Evolutionary conservation across 1,284 basidiomycete species (phyloP), one percentile per base, ranked within the genome.

Genomic region (Thecaphora thlaspeos): DNA sequence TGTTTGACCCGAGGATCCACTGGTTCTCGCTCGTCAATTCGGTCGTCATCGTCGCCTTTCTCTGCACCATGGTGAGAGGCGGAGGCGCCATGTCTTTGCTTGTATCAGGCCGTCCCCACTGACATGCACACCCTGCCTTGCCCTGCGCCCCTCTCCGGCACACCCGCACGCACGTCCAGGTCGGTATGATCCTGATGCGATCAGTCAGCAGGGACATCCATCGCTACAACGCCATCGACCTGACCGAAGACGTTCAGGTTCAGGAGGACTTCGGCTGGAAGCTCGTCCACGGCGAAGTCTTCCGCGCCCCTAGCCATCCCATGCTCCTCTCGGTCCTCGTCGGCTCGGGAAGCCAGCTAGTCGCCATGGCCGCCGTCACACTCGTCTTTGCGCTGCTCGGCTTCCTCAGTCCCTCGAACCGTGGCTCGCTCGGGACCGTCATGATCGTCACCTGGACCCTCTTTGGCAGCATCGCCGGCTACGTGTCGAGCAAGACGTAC

Each of bases 241-340:
- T 94, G 30, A 89, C 87, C 67, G 93, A 97, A 78, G 92, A 96
- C 70, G 89, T 96, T 0, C 92, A 95, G 80, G 89, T 96, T 0
- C 92, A 95, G 80, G 92, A 96, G 41, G 94, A 98, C 73, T 96
- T 89, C 83, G 94, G 94, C 4, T 98, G 94, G 94, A 97, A 97
- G 75, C 84, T 94, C 18, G 86, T 97, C 11, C 92, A 96, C 70
- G 92, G 91, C 26, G 94, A 98, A 79, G 90, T 98, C 15, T 97
- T 96, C 83, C 86, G 94, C 26, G 82, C 88, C 4, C 94, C 94
- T 0, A 79, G 81, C 43, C 84, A 88, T 52, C 70, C 74, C 11
- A 86, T 93, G 84, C 71, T 89, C 12, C 81, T 98, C 7, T 87
- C 90, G 2, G 84, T 94, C 41, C 84, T 91, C 79, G 86, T 90